Conservation (phyloP, 169 alveolate species). For the Plasmodium vivax region DNA sequence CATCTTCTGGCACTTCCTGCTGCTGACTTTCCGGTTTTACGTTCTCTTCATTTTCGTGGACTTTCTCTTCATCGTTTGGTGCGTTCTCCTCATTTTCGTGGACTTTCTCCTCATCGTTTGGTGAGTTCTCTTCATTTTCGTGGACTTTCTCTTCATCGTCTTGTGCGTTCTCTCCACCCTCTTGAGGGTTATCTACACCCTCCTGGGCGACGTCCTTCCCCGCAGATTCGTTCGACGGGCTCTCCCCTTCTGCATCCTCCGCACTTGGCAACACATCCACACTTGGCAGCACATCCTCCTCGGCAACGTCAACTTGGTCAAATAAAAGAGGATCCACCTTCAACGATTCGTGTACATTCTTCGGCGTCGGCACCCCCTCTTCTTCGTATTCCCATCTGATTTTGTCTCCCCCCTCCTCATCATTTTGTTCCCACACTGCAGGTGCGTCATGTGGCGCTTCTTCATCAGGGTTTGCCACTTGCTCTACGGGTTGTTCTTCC, state of each 20-base stretch:
- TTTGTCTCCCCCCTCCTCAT: neutral
- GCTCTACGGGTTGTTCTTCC: neutral
- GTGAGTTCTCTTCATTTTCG: no score
- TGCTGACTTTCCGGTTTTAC: neutral
- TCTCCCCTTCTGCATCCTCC: neutral
- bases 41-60: neutral
- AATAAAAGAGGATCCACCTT: slow-evolving; percentile 1
- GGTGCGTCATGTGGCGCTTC: neutral
- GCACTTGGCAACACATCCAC: neutral
- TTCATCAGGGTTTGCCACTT: neutral
- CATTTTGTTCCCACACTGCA: neutral
- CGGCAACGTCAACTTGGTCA: neutral
- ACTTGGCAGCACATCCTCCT: neutral
- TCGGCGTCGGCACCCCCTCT: neutral
- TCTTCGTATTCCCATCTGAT: neutral
- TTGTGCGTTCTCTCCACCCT: no score
- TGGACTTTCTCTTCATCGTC: no score
- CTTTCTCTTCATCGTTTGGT: no score
- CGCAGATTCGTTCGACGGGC: neutral
- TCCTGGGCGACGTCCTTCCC: neutral
- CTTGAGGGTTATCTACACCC: neutral
- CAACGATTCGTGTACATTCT: slow-evolving; percentile 6
- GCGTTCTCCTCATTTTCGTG: no score
- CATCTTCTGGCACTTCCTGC: no score
- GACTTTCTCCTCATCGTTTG: no score